Evolutionary conservation across 2,329 filamentous ascomycete genomes (phyloP).

Genomic region (Pestalotiopsis sp.): DNA sequence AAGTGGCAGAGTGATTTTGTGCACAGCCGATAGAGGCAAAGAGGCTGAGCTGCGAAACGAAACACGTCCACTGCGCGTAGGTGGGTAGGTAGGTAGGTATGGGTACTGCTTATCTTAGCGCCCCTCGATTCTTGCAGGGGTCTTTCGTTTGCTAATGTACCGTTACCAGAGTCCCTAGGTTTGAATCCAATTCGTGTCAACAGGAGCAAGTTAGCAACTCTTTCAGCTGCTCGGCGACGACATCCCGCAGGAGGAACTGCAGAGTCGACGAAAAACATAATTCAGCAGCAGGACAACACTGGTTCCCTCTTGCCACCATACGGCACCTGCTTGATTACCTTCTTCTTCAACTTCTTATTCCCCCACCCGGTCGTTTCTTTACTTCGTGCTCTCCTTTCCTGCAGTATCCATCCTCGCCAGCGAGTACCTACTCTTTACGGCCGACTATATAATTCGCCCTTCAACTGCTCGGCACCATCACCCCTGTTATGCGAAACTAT

Average conservation of each 20-base stretch:
- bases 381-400: not conserved
- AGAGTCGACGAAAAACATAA: not conserved
- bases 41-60: not conserved
- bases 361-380: not conserved
- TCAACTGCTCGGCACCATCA: not conserved
- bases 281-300: not conserved
- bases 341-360: not conserved
- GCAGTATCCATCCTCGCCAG: not conserved
- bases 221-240: not conserved
- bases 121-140: not conserved
- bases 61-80: too few species aligned
- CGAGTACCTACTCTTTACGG: not conserved
- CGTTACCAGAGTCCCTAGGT: not conserved
- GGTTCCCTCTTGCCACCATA: not conserved
- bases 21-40: not conserved
- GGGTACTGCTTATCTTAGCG: not conserved
- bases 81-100: not conserved
- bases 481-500: constrained; percentile 5
- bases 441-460: not conserved
- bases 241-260: not conserved
- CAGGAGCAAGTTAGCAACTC: not conserved
- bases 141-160: not conserved
- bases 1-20: not conserved
- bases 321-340: not conserved
- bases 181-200: constrained; percentile 12